Evolutionary conservation across 2,329 filamentous ascomycete genomes (phyloP), one percentile per base, ranked within the genome.

Genomic region (Dichotomopilus funicola): DNA sequence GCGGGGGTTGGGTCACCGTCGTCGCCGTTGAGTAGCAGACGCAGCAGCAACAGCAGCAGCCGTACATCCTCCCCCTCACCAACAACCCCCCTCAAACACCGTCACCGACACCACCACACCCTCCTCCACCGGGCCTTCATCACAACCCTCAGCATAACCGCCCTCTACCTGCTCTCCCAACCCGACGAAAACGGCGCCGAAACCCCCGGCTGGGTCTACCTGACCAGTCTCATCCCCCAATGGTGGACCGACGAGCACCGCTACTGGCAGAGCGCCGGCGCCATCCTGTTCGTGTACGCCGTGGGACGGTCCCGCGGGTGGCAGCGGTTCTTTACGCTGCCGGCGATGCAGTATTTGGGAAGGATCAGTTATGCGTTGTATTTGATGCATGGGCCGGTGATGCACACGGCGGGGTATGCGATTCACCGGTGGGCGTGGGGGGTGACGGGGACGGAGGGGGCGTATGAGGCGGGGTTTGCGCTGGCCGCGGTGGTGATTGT

Each of bases 301-400:
- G 75, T 79, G 13, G 72, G 75, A 31, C 73, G 76, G 5, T 66
- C 68, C 4, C 65, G 68, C 2, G 67, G 64, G 4, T 77, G 79
- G 71, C 77, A 78, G 62, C 67, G 70, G 13, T 69, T 81, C 55
- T 81, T 83, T 67, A 77, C 77, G 63, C 69, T 71, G 1, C 63
- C 68, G 2, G 61, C 73, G 12, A 71, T 81, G 3, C 80, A 82
- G 63, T 85, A 84, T 66, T 70, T 85, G 5, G 82, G 82, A 56
- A 77, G 77, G 64, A 78, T 85, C 61, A 83, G 79, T 51, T 85
- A 81, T 64, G 76, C 79, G 49, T 65, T 85, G 33, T 85, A 85
- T 65, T 73, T 85, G 11, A 78, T 83, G 71, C 82, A 85, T 64
- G 79, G 80, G 0, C 78, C 79, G 3, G 73, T 77, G 2, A 73